Conservation (phyloP, 2,329 filamentous ascomycete genomes). For the Calonectria hawksworthii region DNA sequence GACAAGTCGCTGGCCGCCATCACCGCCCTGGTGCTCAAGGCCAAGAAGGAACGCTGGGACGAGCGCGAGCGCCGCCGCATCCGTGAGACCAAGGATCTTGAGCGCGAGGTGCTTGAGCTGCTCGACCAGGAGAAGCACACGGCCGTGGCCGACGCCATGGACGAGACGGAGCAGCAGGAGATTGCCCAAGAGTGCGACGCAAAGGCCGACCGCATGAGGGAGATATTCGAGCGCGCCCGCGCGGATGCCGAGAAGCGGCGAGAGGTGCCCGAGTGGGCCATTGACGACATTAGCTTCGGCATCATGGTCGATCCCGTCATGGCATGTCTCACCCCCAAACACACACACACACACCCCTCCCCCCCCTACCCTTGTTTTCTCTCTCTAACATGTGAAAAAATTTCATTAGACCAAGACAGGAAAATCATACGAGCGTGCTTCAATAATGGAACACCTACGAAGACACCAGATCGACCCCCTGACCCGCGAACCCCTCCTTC, state of each 20-base stretch:
- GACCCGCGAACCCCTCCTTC: constrained; percentile 80
- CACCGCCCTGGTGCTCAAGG: constrained; percentile 80
- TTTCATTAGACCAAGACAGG: constrained; percentile 79
- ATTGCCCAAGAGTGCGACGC: constrained; percentile 61
- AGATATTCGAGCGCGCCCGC: constrained; percentile 67
- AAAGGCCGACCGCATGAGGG: constrained; percentile 61
- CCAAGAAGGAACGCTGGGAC: constrained; percentile 91
- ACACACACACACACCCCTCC: not conserved
- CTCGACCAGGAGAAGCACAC: constrained; percentile 63
- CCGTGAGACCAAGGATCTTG: constrained; percentile 69
- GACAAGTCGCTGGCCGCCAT: constrained; percentile 79
- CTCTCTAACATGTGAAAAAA: constrained; percentile 29
- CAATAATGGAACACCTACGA: constrained; percentile 88
- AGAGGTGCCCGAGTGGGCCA: constrained; percentile 80
- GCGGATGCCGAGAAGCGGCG: constrained; percentile 60
- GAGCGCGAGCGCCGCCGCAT: constrained; percentile 74
- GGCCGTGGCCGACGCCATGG: constrained; percentile 55
- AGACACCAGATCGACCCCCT: constrained; percentile 83
- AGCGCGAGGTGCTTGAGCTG: constrained; percentile 69
- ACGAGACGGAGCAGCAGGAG: constrained; percentile 63
- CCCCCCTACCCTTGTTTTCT: not conserved
- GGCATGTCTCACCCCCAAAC: constrained; percentile 52
- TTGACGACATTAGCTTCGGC: constrained; percentile 82
- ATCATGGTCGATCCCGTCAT: constrained; percentile 80
- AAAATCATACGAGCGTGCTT: constrained; percentile 89